These are phyloP conservation scores for Naganishia onofrii DNA, from an alignment of 768 basidiomycete species.

Conservation along the genomic window DNA sequence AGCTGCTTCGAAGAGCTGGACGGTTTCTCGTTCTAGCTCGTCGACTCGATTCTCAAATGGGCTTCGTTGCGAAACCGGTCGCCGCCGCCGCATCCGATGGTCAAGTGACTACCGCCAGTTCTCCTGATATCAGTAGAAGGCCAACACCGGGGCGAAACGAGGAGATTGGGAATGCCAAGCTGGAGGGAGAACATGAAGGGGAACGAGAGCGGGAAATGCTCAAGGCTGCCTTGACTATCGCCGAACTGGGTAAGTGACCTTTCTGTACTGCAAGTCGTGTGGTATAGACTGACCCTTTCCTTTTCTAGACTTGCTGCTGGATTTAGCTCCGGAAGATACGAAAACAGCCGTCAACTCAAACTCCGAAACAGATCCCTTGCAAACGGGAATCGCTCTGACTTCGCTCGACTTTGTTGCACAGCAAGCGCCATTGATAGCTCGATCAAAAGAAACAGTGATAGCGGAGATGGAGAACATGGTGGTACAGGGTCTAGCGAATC, in stretches of 20 bases:
- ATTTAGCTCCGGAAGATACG: constrained; percentile 2
- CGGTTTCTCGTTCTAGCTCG: constrained; percentile 80
- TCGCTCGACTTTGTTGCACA: constrained; percentile 69
- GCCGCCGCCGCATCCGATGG: background rate
- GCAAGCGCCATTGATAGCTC: constrained; percentile 70
- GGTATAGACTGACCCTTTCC: background rate
- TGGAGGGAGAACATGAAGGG: constrained; percentile 56
- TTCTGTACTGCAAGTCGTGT: background rate
- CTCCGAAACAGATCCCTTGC: background rate
- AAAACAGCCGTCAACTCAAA: constrained; percentile 30
- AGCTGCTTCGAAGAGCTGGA: constrained; percentile 75
- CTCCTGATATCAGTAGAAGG: background rate
- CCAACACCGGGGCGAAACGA: too few species aligned
- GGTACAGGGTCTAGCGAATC: constrained; percentile 67
- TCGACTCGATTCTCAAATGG: constrained; percentile 81
- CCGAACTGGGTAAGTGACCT: constrained; percentile 70
- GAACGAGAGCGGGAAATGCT: constrained; percentile 83
- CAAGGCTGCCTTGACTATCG: constrained; percentile 90
- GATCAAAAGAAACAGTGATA: constrained; percentile 67
- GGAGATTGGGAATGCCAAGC: constrained; percentile 18
- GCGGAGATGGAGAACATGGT: constrained; percentile 91
- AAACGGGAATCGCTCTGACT: constrained; percentile 60
- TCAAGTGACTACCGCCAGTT: background rate
- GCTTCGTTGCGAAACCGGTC: constrained; percentile 52
- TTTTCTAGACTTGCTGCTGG: constrained; percentile 10